These are phyloP conservation scores for Ichthyophthirius multifiliis DNA, from an alignment of 169 alveolate genomes.

Conservation along the genomic window DNA sequence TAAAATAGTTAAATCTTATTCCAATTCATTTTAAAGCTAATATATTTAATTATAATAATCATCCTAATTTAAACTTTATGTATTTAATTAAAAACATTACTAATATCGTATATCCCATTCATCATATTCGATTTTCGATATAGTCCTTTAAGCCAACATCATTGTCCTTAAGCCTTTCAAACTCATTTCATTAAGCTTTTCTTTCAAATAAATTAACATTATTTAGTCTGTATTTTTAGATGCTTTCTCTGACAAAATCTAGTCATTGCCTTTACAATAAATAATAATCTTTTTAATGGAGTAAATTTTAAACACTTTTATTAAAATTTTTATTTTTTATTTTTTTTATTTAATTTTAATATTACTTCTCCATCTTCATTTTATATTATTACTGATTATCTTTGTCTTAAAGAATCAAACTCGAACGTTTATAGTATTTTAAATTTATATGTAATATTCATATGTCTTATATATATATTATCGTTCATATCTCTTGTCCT, in stretches of 20 bases:
- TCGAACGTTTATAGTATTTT: constrained; percentile 89
- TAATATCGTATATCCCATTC: constrained; percentile 67
- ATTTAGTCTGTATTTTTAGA: too few species aligned
- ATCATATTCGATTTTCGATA: constrained; percentile 82
- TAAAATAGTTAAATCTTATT: constrained; percentile 80
- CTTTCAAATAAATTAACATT: too few species aligned
- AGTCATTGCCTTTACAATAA: constrained; percentile 43
- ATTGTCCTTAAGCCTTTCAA: constrained; percentile 95
- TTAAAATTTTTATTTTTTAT: neutral
- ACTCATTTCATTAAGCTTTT: too few species aligned
- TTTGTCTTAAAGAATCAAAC: constrained; percentile 91
- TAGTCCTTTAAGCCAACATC: constrained; percentile 86
- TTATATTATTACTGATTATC: constrained; percentile 92
- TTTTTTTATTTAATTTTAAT: neutral
- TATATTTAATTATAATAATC: too few species aligned
- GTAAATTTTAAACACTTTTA: neutral
- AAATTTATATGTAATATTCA: constrained; percentile 42
- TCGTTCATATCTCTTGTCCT: constrained; percentile 44
- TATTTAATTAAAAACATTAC: too few species aligned
- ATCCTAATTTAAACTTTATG: too few species aligned
- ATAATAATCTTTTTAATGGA: too few species aligned
- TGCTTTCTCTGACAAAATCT: too few species aligned
- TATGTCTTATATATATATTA: neutral
- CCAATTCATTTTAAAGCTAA: constrained; percentile 77
- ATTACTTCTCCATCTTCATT: constrained; percentile 17